Evolutionary conservation across 2,329 filamentous ascomycete genomes (phyloP).

Genomic region (Coniochaeta sp.): DNA sequence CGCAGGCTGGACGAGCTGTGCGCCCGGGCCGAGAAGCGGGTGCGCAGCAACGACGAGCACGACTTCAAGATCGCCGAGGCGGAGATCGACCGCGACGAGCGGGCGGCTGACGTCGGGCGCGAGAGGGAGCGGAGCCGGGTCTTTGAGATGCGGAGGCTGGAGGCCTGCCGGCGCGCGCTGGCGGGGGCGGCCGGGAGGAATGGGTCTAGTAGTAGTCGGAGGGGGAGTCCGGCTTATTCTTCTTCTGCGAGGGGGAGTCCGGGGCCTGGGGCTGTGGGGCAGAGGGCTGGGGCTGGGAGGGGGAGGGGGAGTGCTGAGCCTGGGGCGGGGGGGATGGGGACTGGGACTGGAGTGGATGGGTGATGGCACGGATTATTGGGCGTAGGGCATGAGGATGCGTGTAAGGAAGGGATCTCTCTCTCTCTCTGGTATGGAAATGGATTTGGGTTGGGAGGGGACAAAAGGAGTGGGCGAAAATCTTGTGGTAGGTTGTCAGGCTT

Average conservation of each 20-base stretch:
- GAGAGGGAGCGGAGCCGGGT: conserved; percentile 41
- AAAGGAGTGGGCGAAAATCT: neutral
- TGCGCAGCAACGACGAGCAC: conserved; percentile 30
- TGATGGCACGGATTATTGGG: no score
- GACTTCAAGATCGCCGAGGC: conserved; percentile 34
- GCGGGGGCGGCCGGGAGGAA: conserved; percentile 9
- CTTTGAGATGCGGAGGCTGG: conserved; percentile 41
- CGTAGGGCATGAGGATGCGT: neutral
- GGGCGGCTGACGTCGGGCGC: conserved; percentile 30
- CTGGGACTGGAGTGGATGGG: neutral
- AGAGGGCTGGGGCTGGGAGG: neutral
- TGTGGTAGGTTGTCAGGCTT: neutral
- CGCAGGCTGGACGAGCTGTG: conserved; percentile 41
- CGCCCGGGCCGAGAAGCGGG: conserved; percentile 33
- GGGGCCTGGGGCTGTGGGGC: neutral
- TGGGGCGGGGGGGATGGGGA: neutral
- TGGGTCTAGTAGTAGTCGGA: neutral
- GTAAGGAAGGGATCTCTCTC: no score
- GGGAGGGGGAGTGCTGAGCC: neutral
- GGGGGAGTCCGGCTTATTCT: neutral
- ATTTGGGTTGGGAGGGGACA: neutral
- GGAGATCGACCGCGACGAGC: conserved; percentile 33
- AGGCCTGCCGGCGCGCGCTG: conserved; percentile 34
- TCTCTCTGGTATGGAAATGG: neutral
- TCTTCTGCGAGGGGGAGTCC: neutral